Conservation (phyloP, 2,329 filamentous ascomycete genomes). For the Hysterium pulicare region DNA sequence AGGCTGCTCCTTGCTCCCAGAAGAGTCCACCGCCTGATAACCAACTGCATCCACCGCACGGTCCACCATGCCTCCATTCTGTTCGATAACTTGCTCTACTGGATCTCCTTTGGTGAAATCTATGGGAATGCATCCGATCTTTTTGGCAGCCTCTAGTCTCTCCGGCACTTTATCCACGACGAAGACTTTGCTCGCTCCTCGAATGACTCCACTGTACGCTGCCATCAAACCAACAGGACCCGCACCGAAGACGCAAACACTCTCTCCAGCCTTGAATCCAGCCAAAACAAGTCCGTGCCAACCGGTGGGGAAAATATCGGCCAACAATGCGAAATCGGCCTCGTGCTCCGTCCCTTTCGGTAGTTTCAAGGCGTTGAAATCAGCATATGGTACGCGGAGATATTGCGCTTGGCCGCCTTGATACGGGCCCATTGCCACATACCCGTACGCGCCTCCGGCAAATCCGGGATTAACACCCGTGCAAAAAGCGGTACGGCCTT, state of each 20-base stretch:
- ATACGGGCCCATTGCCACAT: slow-evolving; percentile 60
- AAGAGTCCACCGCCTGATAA: slow-evolving; percentile 57
- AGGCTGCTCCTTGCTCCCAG: slow-evolving; percentile 57
- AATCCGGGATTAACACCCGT: slow-evolving; percentile 62
- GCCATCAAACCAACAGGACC: slow-evolving; percentile 66
- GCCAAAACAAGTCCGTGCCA: slow-evolving; percentile 58
- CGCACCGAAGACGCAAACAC: slow-evolving; percentile 62
- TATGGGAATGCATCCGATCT: slow-evolving; percentile 60
- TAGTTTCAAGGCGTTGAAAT: slow-evolving; percentile 63
- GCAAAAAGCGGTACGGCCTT: slow-evolving; percentile 63
- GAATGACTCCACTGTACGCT: slow-evolving; percentile 59
- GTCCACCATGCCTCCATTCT: slow-evolving; percentile 60
- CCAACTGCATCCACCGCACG: slow-evolving; percentile 64
- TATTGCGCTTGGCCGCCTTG: slow-evolving; percentile 62
- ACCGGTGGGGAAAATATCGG: slow-evolving; percentile 51
- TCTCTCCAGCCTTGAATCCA: slow-evolving; percentile 59
- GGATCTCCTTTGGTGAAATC: slow-evolving; percentile 60
- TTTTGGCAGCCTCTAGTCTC: slow-evolving; percentile 56
- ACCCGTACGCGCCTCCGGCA: slow-evolving; percentile 58
- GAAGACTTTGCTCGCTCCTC: slow-evolving; percentile 60
- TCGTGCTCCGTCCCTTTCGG: slow-evolving; percentile 61
- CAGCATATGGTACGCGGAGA: slow-evolving; percentile 62
- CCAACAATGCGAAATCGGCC: slow-evolving; percentile 55
- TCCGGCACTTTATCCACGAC: slow-evolving; percentile 63
- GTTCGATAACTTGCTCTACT: slow-evolving; percentile 58